phyloP scores from a whole-genome alignment of 805 yeast genomes.

The Jamesozyma hellenica region DNA sequence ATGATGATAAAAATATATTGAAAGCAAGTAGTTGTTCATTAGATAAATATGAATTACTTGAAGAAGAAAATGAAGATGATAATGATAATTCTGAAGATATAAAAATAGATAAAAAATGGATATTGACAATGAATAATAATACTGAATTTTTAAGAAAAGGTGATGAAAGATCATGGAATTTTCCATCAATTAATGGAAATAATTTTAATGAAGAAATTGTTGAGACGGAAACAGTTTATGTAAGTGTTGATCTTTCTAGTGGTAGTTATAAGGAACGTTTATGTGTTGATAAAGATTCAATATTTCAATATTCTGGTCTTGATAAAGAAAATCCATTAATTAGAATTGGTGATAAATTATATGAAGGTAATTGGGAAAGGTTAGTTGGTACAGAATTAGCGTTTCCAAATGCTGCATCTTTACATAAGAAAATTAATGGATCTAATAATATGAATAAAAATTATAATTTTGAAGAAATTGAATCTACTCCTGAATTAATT shows the following conservation, averaged over 20 bases:
- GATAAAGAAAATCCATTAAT: slow-evolving; percentile 46
- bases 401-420: slow-evolving; percentile 22
- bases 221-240: slow-evolving; percentile 37
- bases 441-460: too few species aligned
- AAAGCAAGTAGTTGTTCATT: slow-evolving; percentile 82
- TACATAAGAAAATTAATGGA: slow-evolving; percentile 9
- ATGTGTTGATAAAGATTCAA: slow-evolving; percentile 32
- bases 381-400: slow-evolving; percentile 68
- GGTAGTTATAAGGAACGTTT: slow-evolving; percentile 24
- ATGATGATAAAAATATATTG: slow-evolving; percentile 37
- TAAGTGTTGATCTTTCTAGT: slow-evolving; percentile 44
- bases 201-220: slow-evolving; percentile 22
- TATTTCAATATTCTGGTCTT: slow-evolving; percentile 47
- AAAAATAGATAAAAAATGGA: slow-evolving; percentile 39
- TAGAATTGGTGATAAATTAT: slow-evolving; percentile 48
- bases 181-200: slow-evolving; percentile 39
- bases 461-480: slow-evolving; percentile 1
- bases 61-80: not conserved
- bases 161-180: slow-evolving; percentile 92
- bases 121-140: slow-evolving; percentile 56
- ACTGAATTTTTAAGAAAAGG: slow-evolving; percentile 64
- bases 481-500: slow-evolving; percentile 1
- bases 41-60: slow-evolving; percentile 42
- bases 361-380: slow-evolving; percentile 66
- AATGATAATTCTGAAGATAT: slow-evolving; percentile 2